A percentile compares a stretch with the other conserved stretches of the same genome.
phyloP scores from a whole-genome alignment of 2,329 filamentous ascomycete species.

The Calonectria fujianensis region DNA sequence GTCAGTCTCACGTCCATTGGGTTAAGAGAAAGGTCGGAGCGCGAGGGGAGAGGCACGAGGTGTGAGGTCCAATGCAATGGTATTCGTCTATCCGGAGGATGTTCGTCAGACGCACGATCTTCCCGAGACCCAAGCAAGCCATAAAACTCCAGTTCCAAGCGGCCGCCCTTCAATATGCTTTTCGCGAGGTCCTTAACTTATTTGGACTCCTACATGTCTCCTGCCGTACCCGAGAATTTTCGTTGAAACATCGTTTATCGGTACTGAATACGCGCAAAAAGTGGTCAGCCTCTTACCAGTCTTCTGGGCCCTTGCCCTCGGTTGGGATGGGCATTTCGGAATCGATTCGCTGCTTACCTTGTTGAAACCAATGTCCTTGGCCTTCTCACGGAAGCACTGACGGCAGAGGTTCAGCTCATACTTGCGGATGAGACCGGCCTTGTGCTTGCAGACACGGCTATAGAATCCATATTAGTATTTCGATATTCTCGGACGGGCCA shows the following conservation, averaged over 20 bases:
- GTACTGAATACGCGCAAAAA: slow-evolving; percentile 55
- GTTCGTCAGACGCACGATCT: slow-evolving; percentile 65
- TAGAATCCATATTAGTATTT: slow-evolving; percentile 57
- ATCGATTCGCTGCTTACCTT: slow-evolving; percentile 71
- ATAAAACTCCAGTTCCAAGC: slow-evolving; percentile 68
- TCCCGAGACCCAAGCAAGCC: slow-evolving; percentile 67
- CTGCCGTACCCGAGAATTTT: slow-evolving; percentile 53
- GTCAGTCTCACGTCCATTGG: slow-evolving; percentile 24
- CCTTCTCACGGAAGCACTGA: slow-evolving; percentile 87
- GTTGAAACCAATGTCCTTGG: slow-evolving; percentile 83
- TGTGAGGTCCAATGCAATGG: slow-evolving; percentile 62
- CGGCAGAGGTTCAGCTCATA: slow-evolving; percentile 95
- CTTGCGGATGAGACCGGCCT: slow-evolving; percentile 99
- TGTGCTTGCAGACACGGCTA: slow-evolving; percentile 88
- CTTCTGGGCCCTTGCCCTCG: slow-evolving; percentile 6
- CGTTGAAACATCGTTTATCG: slow-evolving; percentile 60
- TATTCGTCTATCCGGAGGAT: slow-evolving; percentile 67
- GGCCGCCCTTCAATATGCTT: slow-evolving; percentile 64
- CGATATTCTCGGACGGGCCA: slow-evolving; percentile 31
- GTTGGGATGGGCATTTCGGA: slow-evolving; percentile 11
- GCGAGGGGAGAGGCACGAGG: slow-evolving; percentile 32
- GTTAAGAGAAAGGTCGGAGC: slow-evolving; percentile 35
- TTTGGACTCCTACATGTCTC: slow-evolving; percentile 50
- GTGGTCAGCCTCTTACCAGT: slow-evolving; percentile 44
- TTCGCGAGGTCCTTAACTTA: slow-evolving; percentile 60